Base-by-base conservation (phyloP, 257 asterid genomes). In the Pogostemon cablin region DNA sequence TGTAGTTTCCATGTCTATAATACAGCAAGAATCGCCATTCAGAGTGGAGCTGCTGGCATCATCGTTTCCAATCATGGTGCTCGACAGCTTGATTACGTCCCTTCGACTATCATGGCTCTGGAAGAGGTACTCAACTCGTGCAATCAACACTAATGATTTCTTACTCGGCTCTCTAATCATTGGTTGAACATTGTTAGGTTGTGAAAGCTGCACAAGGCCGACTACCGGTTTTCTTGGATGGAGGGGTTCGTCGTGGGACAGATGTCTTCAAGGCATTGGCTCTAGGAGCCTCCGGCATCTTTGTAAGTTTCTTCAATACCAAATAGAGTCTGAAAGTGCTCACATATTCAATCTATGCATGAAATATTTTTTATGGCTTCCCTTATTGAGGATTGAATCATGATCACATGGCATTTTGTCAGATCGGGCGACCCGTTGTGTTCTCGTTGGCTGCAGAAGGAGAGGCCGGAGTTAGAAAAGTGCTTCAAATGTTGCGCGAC, bases 241-340 rank as follows among this genome's bases (percentile, higher is more conserved):
- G 98, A 73, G 98, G 98, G 9, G 93, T 93, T 50, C 87, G 98
- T 3, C 95, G 97, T 67, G 98, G 98, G 47, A 93, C 97, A 12
- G 98, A 93, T 62, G 98, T 93, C 65, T 93, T 90, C 84, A 93
- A 93, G 85, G 98, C 97, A 17, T 74, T 93, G 86, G 98, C 98
- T 41, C 85, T 93, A 39, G 98, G 98, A 75, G 98, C 98, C 44
- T 42, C 96, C 52, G 98, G 98, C 83, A 83, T 93, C 73, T 93
- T 93, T 53, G 98, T 90, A 90, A 88, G 98, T 84, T 1, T 25
- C 32, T 25, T 1, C 32, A 25, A 1, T 25, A 25, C 32, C 32
- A 25, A 25, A 25, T 25, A 1, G 32, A 25, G 32, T 25, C 32
- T 25, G 1, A 25, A 25, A 25, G 1, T 25, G 1, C 1, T 25